Evolutionary conservation across 257 asterid species (phyloP), one percentile per base, ranked within the genome.

Genomic region (Echium plantagineum): DNA sequence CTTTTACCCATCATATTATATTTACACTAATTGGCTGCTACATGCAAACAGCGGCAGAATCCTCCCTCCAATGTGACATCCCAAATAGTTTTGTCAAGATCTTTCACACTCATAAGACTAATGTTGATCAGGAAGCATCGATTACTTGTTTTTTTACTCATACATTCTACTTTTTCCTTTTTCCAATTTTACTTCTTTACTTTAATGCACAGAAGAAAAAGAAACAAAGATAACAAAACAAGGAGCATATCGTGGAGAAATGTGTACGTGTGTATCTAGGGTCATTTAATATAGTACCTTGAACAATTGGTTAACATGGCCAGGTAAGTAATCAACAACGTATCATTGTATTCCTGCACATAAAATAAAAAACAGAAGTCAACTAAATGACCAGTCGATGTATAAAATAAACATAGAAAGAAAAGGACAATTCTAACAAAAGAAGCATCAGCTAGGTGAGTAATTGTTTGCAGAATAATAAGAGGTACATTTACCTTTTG

Each of bases 301-400:
- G 60, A 24, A n/a, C 38, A 87, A 80, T 88, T 91, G 80, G 98
- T 91, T 78, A 91, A 78, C 98, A 91, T 88, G 67, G 94, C 90
- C 67, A 91, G 90, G 77, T 87, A 88, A 19, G 89, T 77, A 48
- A 88, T 76, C 82, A 88, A 77, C 55, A 56, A 24, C 3, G 98
- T 85, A 69, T 91, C 96, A 8, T 82, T 85, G 63, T 87, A 91
- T 71, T 91, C 98, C 98, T 91, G 85, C 66, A 75, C 64, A 55
- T 42, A 32, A 74, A 68, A 47, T 13, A 24, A 24, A 22, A 17
- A 12, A 31, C 8, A 7, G 7, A 30, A 42, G 49, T 42, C 17
- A 42, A 10, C 16, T 42, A 42, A 42, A 12, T 10, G 49, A 42
- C 1, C 17, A 13, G 49, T 4, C 15, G 13, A 12, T 42, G 49